Conservation (phyloP, 2,329 filamentous ascomycete species). For the Ascochyta fabae region DNA sequence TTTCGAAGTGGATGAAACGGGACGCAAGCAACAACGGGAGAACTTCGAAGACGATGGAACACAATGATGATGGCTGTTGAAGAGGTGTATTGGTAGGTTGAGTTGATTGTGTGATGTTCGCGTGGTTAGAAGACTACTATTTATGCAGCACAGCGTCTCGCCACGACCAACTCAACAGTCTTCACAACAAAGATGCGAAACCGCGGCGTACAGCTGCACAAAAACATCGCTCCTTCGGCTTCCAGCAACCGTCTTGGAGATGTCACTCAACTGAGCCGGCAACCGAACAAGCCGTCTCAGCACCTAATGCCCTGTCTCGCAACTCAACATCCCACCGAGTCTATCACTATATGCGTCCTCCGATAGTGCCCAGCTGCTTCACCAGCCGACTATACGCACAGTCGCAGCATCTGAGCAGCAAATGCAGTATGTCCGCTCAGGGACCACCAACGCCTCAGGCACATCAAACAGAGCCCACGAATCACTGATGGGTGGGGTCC, state of each 20-base stretch:
- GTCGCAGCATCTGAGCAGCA: not conserved
- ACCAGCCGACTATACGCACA: not conserved
- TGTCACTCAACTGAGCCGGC: not conserved
- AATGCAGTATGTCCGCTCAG: not conserved
- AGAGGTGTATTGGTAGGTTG: not conserved
- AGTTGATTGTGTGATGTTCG: not conserved
- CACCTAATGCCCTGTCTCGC: constrained; percentile 4
- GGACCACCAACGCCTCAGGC: not conserved
- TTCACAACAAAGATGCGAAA: not conserved
- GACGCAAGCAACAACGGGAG: not conserved
- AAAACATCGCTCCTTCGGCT: not conserved
- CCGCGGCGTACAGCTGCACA: too few relatives aligned
- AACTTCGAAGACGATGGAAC: not conserved
- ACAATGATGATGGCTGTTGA: not conserved
- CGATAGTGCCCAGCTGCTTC: not conserved
- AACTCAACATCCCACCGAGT: not conserved
- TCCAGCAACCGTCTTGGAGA: not conserved
- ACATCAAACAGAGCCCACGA: not conserved
- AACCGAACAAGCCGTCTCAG: constrained; percentile 4
- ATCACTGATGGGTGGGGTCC: not conserved
- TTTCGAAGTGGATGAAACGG: constrained; percentile 16
- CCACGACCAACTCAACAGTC: not conserved
- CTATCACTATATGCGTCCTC: not conserved
- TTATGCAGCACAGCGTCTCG: not conserved
- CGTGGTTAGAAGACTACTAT: not conserved